Evolutionary conservation across 805 yeast genomes (phyloP).

Genomic region (Yamadazyma takamatsuzukensis): DNA sequence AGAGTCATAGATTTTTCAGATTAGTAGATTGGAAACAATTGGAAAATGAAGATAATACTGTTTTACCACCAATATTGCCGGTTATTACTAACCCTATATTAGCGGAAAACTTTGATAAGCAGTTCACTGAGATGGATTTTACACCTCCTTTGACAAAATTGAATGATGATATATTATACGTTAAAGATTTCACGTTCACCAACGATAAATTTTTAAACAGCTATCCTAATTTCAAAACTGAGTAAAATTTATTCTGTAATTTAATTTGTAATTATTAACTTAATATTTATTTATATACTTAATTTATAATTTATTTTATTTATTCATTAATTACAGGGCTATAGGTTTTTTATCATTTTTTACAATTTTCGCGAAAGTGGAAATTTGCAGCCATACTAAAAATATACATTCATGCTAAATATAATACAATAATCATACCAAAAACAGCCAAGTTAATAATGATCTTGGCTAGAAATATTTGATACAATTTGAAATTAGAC

Average conservation of each 20-base stretch:
- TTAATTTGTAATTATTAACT: slow-evolving; percentile 1
- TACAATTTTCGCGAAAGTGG: slow-evolving; percentile 1
- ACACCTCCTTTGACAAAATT: slow-evolving; percentile 25
- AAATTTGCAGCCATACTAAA: neutral
- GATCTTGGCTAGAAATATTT: slow-evolving; percentile 6
- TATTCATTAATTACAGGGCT: neutral
- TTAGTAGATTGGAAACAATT: slow-evolving; percentile 34
- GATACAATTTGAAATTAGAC: slow-evolving; percentile 1
- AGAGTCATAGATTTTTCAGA: slow-evolving; percentile 38
- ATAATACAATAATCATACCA: slow-evolving; percentile 8
- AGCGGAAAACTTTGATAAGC: slow-evolving; percentile 43
- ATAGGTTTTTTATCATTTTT: slow-evolving; percentile 1
- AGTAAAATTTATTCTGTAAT: slow-evolving; percentile 2
- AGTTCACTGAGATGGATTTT: slow-evolving; percentile 39
- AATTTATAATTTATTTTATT: slow-evolving; percentile 1
- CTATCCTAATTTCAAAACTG: slow-evolving; percentile 5
- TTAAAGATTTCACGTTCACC: slow-evolving; percentile 40
- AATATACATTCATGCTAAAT: neutral
- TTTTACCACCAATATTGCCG: slow-evolving; percentile 40
- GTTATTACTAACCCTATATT: slow-evolving; percentile 41
- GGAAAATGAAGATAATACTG: slow-evolving; percentile 15
- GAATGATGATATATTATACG: slow-evolving; percentile 32
- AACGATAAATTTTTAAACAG: slow-evolving; percentile 31
- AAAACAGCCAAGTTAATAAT: slow-evolving; percentile 5
- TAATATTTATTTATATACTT: slow-evolving; percentile 2